Evolutionary conservation across 2,329 filamentous ascomycete genomes (phyloP).

Genomic region (Iodosphaeria phyllophila): DNA sequence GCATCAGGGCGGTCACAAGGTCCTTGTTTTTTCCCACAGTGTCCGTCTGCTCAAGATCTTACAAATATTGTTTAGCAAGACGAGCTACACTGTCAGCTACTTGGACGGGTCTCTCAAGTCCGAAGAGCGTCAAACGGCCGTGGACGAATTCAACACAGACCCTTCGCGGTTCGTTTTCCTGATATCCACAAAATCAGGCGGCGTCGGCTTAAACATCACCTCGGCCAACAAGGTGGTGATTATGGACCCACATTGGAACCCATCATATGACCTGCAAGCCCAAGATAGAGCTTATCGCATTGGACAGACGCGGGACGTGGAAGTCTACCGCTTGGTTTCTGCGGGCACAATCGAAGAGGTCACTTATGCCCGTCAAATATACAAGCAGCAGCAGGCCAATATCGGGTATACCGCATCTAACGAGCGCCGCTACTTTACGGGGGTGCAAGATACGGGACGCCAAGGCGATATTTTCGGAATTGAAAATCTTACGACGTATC

Average conservation of each 20-base stretch:
- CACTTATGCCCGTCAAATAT: slow-evolving; percentile 90
- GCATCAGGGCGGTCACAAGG: slow-evolving; percentile 81
- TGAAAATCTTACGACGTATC: slow-evolving; percentile 68
- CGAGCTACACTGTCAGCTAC: slow-evolving; percentile 80
- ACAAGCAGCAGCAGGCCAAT: slow-evolving; percentile 97
- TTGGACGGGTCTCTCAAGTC: slow-evolving; percentile 72
- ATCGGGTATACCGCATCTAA: slow-evolving; percentile 88
- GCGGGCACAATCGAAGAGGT: slow-evolving; percentile 93
- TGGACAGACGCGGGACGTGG: slow-evolving; percentile 79
- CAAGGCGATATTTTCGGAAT: slow-evolving; percentile 93
- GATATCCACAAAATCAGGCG: slow-evolving; percentile 84
- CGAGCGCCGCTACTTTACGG: slow-evolving; percentile 87
- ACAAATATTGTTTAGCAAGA: slow-evolving; percentile 69
- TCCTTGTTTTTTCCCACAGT: slow-evolving; percentile 86
- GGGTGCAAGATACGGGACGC: slow-evolving; percentile 65
- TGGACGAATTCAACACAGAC: slow-evolving; percentile 84
- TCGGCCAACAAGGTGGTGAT: slow-evolving; percentile 97
- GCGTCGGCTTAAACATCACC: slow-evolving; percentile 88
- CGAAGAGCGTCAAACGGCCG: slow-evolving; percentile 62
- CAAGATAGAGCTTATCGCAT: slow-evolving; percentile 95
- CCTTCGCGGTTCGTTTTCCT: slow-evolving; percentile 82
- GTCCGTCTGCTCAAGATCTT: slow-evolving; percentile 73
- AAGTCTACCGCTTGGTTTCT: slow-evolving; percentile 83
- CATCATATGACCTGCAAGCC: slow-evolving; percentile 81
- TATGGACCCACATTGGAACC: slow-evolving; percentile 96